A percentile compares a stretch with the other conserved stretches of the same genome.
Evolutionary conservation across 805 yeast species (phyloP).

Genomic region (Nakazawaea populi): DNA sequence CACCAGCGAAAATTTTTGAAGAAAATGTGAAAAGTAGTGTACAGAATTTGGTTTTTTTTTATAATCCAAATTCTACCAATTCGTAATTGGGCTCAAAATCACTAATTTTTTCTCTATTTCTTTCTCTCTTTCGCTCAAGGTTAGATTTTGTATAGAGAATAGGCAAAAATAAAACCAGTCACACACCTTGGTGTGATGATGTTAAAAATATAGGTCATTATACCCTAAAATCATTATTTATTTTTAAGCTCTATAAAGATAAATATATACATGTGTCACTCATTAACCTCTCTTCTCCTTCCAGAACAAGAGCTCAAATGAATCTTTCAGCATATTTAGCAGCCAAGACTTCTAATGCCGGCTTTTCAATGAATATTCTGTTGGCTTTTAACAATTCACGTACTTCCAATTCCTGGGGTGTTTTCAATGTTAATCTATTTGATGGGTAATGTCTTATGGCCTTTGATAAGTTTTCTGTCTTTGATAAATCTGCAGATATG

Average conservation of each 20-base stretch:
- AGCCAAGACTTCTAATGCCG: constrained; percentile 62
- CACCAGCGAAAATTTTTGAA: background rate
- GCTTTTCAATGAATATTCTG: constrained; percentile 64
- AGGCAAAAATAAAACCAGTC: background rate
- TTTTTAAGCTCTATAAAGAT: background rate
- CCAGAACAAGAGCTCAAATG: background rate
- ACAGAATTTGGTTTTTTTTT: background rate
- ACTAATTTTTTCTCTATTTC: no score
- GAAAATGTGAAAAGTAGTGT: background rate
- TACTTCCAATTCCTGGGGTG: constrained; percentile 75
- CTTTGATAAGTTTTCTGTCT: constrained; percentile 48
- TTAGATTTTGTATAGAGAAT: no score
- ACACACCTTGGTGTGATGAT: background rate
- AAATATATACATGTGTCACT: background rate
- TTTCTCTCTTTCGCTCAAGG: background rate
- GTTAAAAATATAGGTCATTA: background rate
- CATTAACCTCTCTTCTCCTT: background rate
- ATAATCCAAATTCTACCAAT: no score
- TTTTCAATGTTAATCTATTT: constrained; percentile 54
- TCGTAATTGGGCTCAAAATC: no score
- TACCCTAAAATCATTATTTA: background rate
- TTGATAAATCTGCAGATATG: constrained; percentile 44
- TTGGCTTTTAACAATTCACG: constrained; percentile 79
- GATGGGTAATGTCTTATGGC: constrained; percentile 47
- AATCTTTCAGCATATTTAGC: constrained; percentile 15